Evolutionary conservation across 352 stramenopile species (phyloP).

Genomic region (Blastocystis sp.): DNA sequence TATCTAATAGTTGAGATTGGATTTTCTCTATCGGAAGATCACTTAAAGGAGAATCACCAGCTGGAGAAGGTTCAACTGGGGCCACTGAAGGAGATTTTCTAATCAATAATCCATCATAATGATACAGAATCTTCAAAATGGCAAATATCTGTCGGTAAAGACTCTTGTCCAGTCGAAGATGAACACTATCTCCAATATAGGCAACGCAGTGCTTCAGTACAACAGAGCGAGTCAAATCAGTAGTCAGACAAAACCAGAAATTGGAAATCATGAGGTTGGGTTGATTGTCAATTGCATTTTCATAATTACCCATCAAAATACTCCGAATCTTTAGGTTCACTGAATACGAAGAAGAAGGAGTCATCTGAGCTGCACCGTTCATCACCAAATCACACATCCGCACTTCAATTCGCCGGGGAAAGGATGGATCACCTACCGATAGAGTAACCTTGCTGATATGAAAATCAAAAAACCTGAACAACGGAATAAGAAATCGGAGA

Average conservation of each 20-base stretch:
- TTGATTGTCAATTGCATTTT: conserved; percentile 36
- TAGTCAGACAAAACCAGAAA: background rate
- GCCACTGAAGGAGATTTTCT: background rate
- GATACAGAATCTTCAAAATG: background rate
- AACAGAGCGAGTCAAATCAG: background rate
- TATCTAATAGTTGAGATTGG: background rate
- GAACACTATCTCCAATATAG: conserved; percentile 11
- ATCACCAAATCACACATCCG: background rate
- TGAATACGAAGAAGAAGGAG: background rate
- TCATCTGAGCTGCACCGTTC: conserved; percentile 20
- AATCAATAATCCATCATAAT: background rate
- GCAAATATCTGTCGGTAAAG: background rate
- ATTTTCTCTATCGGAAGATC: background rate
- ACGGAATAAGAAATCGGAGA: background rate
- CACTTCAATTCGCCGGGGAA: conserved; percentile 10
- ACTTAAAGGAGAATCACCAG: background rate
- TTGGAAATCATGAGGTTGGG: conserved; percentile 7
- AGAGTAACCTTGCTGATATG: background rate
- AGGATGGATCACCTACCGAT: background rate
- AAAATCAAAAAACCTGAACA: conserved; percentile 7
- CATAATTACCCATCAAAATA: background rate
- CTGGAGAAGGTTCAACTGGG: background rate
- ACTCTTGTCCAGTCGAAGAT: conserved; percentile 47
- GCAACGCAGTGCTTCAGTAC: background rate
- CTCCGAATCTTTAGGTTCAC: background rate